phyloP scores from a whole-genome alignment of 768 basidiomycete species.

The Pholiota microspora region DNA sequence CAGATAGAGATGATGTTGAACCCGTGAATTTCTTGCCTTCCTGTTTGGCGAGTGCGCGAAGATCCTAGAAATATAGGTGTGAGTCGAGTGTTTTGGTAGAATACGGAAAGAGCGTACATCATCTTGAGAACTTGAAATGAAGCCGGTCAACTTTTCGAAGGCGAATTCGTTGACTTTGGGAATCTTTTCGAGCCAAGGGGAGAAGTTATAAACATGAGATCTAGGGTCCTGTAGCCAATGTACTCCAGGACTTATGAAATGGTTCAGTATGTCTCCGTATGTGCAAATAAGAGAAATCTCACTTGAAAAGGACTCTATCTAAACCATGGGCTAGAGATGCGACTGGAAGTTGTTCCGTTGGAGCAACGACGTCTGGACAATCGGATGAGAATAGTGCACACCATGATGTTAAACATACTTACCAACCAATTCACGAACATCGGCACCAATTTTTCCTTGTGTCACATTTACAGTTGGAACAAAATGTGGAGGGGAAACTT shows the following conservation, averaged over 20 bases:
- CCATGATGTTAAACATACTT: background rate
- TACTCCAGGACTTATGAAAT: conserved; percentile 82
- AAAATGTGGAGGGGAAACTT: conserved; percentile 14
- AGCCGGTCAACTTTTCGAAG: conserved; percentile 72
- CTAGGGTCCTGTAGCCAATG: conserved; percentile 88
- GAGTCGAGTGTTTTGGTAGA: background rate
- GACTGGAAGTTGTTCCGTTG: conserved; percentile 49
- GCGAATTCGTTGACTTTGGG: conserved; percentile 82
- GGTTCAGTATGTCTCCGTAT: no score
- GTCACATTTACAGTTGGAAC: conserved; percentile 6
- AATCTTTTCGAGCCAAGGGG: conserved; percentile 66
- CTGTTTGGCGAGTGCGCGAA: conserved; percentile 56
- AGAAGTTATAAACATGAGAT: conserved; percentile 84
- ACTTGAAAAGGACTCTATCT: conserved; percentile 60
- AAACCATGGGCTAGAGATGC: conserved; percentile 57
- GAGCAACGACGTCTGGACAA: conserved; percentile 41
- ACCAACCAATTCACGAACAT: conserved; percentile 11
- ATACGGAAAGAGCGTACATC: conserved; percentile 36
- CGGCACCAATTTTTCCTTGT: conserved; percentile 5
- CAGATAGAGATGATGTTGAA: conserved; percentile 87
- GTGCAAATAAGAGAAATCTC: no score
- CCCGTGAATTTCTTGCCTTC: conserved; percentile 69
- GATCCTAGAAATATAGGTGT: conserved; percentile 44
- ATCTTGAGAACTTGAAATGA: conserved; percentile 79
- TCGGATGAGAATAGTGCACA: no score